phyloP scores from a whole-genome alignment of 1,284 basidiomycete species.

The Xerocomus minutiporus region DNA sequence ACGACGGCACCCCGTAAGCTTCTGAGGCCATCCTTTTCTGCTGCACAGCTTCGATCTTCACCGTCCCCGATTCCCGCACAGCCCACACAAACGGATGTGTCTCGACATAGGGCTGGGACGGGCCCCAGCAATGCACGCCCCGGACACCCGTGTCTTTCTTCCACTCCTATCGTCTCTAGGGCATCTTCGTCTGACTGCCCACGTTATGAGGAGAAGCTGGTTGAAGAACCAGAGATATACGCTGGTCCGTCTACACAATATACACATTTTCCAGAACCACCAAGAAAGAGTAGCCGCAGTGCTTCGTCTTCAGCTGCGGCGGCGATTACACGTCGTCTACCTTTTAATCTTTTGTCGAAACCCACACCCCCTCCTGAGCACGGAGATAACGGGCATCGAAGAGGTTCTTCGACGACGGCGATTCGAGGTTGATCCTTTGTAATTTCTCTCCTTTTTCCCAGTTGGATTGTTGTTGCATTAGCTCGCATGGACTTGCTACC shows the following conservation, averaged over 20 bases:
- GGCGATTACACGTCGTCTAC: slow-evolving; percentile 54
- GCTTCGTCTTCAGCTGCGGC: slow-evolving; percentile 38
- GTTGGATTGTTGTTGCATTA: slow-evolving; percentile 20
- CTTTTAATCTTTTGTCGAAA: slow-evolving; percentile 63
- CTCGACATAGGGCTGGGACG: slow-evolving; percentile 63
- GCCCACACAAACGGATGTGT: slow-evolving; percentile 40
- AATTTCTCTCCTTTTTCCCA: not conserved
- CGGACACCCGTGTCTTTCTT: slow-evolving; percentile 31
- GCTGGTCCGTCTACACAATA: slow-evolving; percentile 64
- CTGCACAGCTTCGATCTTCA: slow-evolving; percentile 62
- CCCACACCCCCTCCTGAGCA: slow-evolving; percentile 28
- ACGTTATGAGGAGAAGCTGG: slow-evolving; percentile 37
- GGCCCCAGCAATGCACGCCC: slow-evolving; percentile 47
- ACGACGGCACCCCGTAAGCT: slow-evolving; percentile 53
- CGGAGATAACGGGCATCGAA: slow-evolving; percentile 25
- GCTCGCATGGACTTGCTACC: not conserved
- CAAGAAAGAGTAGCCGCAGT: slow-evolving; percentile 32
- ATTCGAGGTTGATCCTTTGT: slow-evolving; percentile 29
- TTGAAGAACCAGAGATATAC: slow-evolving; percentile 47
- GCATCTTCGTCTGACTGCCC: slow-evolving; percentile 47
- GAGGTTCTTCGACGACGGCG: slow-evolving; percentile 31
- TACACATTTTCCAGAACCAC: slow-evolving; percentile 67
- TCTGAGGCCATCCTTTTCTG: slow-evolving; percentile 69
- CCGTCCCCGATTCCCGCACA: slow-evolving; percentile 35
- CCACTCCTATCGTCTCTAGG: slow-evolving; percentile 42